A percentile compares a stretch with the other conserved stretches of the same genome.
These are phyloP conservation scores for Halophytophthora polymorphica DNA, from an alignment of 352 stramenopile species.

Conservation along the genomic window DNA sequence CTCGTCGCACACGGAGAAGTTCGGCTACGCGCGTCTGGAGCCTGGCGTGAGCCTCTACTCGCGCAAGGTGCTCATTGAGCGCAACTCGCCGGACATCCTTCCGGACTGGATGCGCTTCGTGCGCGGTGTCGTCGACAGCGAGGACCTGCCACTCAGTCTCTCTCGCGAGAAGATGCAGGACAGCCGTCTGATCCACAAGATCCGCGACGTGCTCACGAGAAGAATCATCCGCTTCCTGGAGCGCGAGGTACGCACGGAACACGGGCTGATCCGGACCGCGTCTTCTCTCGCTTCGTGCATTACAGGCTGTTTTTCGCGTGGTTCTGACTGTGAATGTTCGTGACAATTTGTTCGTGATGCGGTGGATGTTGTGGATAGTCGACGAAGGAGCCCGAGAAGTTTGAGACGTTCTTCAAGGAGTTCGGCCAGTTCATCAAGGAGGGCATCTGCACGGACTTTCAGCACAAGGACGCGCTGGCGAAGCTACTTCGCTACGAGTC, in stretches of 20 bases:
- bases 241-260: slow-evolving; percentile 41
- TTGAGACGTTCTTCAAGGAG: slow-evolving; percentile 97
- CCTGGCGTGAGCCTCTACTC: slow-evolving; percentile 97
- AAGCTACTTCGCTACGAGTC: slow-evolving; percentile 99
- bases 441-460: slow-evolving; percentile 94
- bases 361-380: slow-evolving; percentile 36
- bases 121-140: slow-evolving; percentile 92
- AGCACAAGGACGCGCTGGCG: slow-evolving; percentile 88
- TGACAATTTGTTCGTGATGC: slow-evolving; percentile 2
- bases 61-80: slow-evolving; percentile 99
- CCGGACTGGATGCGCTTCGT: slow-evolving; percentile 97
- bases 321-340: background rate
- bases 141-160: slow-evolving; percentile 98
- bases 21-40: slow-evolving; percentile 93
- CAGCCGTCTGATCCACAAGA: slow-evolving; percentile 94
- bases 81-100: slow-evolving; percentile 95
- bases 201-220: slow-evolving; percentile 94
- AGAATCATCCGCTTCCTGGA: slow-evolving; percentile 90
- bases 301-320: slow-evolving; percentile 1
- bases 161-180: slow-evolving; percentile 99
- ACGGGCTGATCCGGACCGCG: background rate
- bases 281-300: background rate
- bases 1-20: slow-evolving; percentile 96
- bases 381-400: slow-evolving; percentile 95
- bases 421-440: slow-evolving; percentile 99